Evolutionary conservation across 2,329 filamentous ascomycete species (phyloP).

Genomic region (Penicillium sp.): DNA sequence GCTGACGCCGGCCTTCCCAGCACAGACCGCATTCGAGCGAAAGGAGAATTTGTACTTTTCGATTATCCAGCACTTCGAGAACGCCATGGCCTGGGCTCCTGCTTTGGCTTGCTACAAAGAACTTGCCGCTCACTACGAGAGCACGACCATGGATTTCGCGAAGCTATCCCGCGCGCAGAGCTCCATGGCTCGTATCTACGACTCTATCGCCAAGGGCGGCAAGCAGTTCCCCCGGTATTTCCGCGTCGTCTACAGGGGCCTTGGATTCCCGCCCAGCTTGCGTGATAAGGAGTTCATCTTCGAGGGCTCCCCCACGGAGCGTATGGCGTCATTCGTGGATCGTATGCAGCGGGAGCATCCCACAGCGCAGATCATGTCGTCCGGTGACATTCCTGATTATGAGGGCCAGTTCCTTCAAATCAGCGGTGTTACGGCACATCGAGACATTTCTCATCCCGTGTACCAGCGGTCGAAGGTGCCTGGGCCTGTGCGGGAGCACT

Average conservation of each 20-base stretch:
- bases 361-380: constrained; percentile 74
- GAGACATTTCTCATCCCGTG: constrained; percentile 77
- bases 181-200: constrained; percentile 90
- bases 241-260: constrained; percentile 83
- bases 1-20: constrained; percentile 72
- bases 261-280: constrained; percentile 79
- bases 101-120: constrained; percentile 87
- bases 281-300: constrained; percentile 93
- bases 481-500: constrained; percentile 80
- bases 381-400: constrained; percentile 71
- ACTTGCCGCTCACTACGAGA: constrained; percentile 87
- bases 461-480: constrained; percentile 86
- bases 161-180: constrained; percentile 88
- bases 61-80: constrained; percentile 93
- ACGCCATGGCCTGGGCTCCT: constrained; percentile 90
- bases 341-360: constrained; percentile 91
- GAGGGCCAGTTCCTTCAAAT: constrained; percentile 91
- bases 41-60: constrained; percentile 91
- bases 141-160: constrained; percentile 83
- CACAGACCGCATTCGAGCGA: constrained; percentile 85
- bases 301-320: constrained; percentile 76
- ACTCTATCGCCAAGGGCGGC: constrained; percentile 80
- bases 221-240: constrained; percentile 82
- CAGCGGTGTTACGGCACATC: constrained; percentile 76
- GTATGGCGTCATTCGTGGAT: constrained; percentile 79